Base-by-base conservation (phyloP, 2,329 filamentous ascomycete genomes). In the Nemania bipapillata region DNA sequence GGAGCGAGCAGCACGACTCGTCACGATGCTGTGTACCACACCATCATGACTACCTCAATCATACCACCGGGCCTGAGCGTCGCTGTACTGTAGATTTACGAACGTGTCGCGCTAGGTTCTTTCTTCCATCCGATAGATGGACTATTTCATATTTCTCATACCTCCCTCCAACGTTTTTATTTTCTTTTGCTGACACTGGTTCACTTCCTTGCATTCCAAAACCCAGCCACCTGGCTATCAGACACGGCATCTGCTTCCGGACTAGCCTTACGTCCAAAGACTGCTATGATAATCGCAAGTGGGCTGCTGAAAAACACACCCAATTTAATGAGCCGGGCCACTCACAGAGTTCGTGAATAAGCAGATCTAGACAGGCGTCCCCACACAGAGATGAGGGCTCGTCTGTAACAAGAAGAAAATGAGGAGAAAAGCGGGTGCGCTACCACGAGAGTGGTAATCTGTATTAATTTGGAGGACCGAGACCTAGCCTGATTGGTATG, bases 241-340 rank as follows among this genome's bases (percentile, higher is more conserved):
- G 22, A 49, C 20, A 56, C 17, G 17, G 45, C 40, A 45, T 59
- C 57, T 28, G 26, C 24, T 65, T 50, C 50, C 4, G 50, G 62
- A 30, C 24, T 57, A 47, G 59, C 28, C 42, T 58, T 49, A 42
- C 50, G 45, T 53, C 30, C 40, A 70, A 63, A 61, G 66, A 55
- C 50, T 67, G 66, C 49, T 24, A 42, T 49, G 11, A 62, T 35
- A 28, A 53, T 50, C 28, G 30, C 52, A 63, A 67, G 66, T 70
- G 69, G 69, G 65, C 66, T 35, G 69, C 69, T 71, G 69, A 70
- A 71, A n/a, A 69, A 71, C 63, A 66, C 40, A 49, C 24, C 37
- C 32, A 67, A 30, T 58, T 50, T 69, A 42, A 4, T 28, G 24
- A 8, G n/a, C 4, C 24, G 24, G 30, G 24, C 63, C 40, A 66